Evolutionary conservation across 2,329 filamentous ascomycete species (phyloP).

Genomic region (Paecilomyces variotii): DNA sequence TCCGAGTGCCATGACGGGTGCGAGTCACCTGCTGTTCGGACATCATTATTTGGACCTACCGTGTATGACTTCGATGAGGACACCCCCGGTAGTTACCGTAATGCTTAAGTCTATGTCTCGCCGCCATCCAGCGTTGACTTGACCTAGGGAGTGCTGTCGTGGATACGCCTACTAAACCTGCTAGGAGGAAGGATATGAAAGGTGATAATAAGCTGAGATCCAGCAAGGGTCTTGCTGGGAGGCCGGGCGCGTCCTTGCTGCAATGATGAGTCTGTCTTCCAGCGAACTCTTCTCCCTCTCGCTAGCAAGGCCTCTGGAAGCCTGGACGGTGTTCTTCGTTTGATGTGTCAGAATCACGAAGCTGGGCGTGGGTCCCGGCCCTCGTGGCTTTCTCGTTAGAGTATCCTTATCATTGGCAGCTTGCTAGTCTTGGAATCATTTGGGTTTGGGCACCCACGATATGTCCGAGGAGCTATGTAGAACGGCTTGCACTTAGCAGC

Average conservation of each 20-base stretch:
- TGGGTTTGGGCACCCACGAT: neutral
- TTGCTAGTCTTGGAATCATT: neutral
- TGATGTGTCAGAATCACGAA: neutral
- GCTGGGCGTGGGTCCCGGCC: neutral
- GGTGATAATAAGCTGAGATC: neutral
- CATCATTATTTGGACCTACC: slow-evolving; percentile 13
- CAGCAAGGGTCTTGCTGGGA: neutral
- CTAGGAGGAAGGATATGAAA: neutral
- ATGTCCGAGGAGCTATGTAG: neutral
- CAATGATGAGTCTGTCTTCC: neutral
- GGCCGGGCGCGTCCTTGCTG: neutral
- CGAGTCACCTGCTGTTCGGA: slow-evolving; percentile 32
- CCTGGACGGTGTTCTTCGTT: neutral
- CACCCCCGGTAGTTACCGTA: neutral
- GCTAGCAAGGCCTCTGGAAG: neutral
- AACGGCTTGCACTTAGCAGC: neutral
- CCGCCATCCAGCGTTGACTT: neutral
- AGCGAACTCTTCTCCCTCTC: neutral
- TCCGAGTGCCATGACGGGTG: slow-evolving; percentile 23
- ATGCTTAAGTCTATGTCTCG: neutral
- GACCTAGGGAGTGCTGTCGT: neutral
- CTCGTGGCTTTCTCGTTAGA: neutral
- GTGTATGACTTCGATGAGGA: neutral
- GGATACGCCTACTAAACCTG: neutral
- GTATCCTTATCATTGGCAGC: neutral